phyloP scores from a whole-genome alignment of 805 yeast species.

The Monosporozyma siamensis region DNA sequence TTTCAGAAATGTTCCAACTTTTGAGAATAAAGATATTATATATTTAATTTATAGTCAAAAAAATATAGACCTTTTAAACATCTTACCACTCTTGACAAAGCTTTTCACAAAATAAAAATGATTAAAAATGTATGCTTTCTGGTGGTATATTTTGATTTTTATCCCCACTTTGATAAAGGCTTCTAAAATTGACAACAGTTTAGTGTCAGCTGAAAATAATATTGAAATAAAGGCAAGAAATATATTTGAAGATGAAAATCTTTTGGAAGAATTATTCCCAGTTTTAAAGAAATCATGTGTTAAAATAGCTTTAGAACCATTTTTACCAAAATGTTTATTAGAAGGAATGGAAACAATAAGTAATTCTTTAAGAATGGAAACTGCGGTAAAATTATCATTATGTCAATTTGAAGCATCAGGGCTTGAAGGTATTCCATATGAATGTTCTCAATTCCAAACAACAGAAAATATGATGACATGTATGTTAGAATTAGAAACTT shows the following conservation, averaged over 20 bases:
- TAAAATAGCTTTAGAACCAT: conserved; percentile 32
- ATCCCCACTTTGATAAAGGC: too few species aligned
- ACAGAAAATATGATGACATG: conserved; percentile 27
- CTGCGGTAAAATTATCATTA: conserved; percentile 41
- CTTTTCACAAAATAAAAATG: too few species aligned
- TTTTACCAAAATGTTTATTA: conserved; percentile 35
- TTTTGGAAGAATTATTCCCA: conserved; percentile 15
- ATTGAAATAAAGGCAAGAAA: background rate
- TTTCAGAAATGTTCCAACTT: background rate
- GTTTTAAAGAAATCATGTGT: conserved; percentile 28
- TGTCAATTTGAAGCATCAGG: conserved; percentile 47
- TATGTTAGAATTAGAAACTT: conserved; percentile 33
- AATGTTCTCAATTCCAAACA: conserved; percentile 4
- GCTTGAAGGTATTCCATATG: conserved; percentile 15
- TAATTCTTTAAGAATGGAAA: conserved; percentile 28
- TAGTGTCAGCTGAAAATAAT: background rate
- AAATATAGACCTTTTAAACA: too few species aligned
- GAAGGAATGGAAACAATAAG: conserved; percentile 34
- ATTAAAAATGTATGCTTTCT: too few species aligned
- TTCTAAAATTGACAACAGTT: background rate
- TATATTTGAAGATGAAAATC: background rate
- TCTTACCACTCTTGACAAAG: too few species aligned
- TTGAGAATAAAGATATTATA: too few species aligned
- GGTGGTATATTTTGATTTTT: too few species aligned
- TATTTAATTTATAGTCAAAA: too few species aligned